Percentiles rank a stretch among this genome's conserved stretches.
Conservation (phyloP, 257 asterid genomes). For the Lycium barbarum region DNA sequence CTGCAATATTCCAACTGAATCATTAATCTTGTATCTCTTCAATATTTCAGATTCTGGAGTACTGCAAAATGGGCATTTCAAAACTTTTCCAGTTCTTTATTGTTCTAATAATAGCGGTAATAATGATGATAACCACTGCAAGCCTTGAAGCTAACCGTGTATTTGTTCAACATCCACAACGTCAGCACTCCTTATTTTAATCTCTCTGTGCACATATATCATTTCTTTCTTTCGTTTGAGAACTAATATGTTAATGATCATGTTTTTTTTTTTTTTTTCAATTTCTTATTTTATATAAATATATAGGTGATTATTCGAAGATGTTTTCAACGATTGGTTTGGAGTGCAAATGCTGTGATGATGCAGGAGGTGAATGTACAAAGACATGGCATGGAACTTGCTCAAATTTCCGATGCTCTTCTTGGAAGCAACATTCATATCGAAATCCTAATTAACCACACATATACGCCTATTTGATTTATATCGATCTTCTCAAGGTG, state of each 20-base stretch:
- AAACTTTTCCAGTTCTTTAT: not conserved
- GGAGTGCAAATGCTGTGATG: slow-evolving; percentile 36
- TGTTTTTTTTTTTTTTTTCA: no score
- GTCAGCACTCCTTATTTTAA: not conserved
- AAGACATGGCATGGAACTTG: slow-evolving; percentile 37
- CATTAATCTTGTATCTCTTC: not conserved
- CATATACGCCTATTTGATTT: not conserved
- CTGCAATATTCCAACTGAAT: not conserved
- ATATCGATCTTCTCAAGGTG: not conserved
- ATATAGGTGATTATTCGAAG: slow-evolving; percentile 6
- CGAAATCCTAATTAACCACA: not conserved
- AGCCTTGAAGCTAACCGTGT: not conserved
- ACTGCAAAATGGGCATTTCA: not conserved
- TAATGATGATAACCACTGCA: not conserved
- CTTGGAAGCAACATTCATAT: slow-evolving; percentile 32
- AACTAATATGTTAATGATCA: not conserved
- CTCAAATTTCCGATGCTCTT: slow-evolving; percentile 33
- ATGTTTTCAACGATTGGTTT: slow-evolving; percentile 34
- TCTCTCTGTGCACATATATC: not conserved
- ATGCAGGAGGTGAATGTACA: slow-evolving; percentile 21
- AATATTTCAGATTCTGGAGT: not conserved
- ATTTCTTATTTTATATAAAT: not conserved
- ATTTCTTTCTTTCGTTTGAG: not conserved
- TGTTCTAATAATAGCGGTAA: not conserved
- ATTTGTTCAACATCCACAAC: not conserved